Percentiles rank a stretch among this genome's conserved stretches.
Evolutionary conservation across 1,139 yeast species (phyloP).

Genomic region (Lodderomyces orthopsilosis): DNA sequence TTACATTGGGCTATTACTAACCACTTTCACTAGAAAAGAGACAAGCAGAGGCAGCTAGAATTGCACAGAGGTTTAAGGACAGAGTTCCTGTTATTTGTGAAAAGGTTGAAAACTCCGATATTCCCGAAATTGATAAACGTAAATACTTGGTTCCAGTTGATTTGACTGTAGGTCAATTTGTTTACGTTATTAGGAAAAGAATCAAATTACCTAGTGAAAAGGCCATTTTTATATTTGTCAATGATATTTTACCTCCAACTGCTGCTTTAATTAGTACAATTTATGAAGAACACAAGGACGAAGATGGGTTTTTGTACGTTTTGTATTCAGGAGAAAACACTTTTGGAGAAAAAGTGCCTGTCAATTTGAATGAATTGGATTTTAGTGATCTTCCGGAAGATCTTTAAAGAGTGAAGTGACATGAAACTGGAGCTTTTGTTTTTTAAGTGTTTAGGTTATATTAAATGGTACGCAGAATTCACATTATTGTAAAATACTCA

Average conservation of each 20-base stretch:
- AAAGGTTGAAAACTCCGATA: constrained; percentile 94
- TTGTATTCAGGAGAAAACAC: constrained; percentile 88
- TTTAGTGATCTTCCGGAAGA: constrained; percentile 10
- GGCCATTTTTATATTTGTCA: constrained; percentile 95
- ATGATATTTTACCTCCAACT: constrained; percentile 95
- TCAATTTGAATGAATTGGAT: constrained; percentile 17
- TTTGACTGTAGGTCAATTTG: constrained; percentile 95
- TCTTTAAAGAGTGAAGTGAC: constrained; percentile 1
- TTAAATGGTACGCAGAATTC: neutral
- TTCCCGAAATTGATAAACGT: constrained; percentile 94
- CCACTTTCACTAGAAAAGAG: constrained; percentile 65
- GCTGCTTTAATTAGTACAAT: constrained; percentile 94
- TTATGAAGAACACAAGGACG: constrained; percentile 95
- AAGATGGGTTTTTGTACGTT: constrained; percentile 94
- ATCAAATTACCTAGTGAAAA: constrained; percentile 94
- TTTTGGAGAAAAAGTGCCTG: constrained; percentile 52
- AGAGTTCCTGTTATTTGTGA: constrained; percentile 97
- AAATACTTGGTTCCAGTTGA: constrained; percentile 96
- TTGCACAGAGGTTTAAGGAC: constrained; percentile 84
- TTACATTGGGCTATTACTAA: no score
- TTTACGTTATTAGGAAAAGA: constrained; percentile 93
- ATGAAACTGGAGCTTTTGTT: neutral
- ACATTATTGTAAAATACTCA: neutral
- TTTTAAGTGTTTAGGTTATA: neutral
- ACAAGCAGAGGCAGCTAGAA: constrained; percentile 92